phyloP scores from a whole-genome alignment of 108 stramenopile species.

The Schizochytrium sp. region DNA sequence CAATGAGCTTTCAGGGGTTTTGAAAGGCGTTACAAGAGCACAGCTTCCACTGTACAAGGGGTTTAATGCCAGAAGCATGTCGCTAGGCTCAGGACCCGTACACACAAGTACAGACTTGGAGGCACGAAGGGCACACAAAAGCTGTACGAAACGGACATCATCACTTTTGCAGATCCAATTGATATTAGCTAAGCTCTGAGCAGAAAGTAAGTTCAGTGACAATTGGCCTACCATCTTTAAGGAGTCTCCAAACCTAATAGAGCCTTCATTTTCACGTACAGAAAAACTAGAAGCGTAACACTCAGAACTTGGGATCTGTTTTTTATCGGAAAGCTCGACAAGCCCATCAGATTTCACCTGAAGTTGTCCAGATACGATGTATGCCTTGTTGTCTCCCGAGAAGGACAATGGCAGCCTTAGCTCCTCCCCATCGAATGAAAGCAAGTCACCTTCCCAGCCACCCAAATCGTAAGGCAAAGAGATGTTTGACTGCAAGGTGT shows the following conservation, averaged over 20 bases:
- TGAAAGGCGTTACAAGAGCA: too few species aligned
- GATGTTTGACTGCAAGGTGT: not conserved
- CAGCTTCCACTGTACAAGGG: not conserved
- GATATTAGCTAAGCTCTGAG: not conserved
- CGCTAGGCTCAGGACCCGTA: not conserved
- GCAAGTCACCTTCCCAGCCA: constrained; percentile 2
- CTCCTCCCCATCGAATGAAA: not conserved
- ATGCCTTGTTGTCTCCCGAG: not conserved
- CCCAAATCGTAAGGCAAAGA: not conserved
- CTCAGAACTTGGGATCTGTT: too few species aligned
- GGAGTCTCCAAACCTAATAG: too few species aligned
- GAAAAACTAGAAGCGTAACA: too few species aligned
- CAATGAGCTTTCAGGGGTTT: too few species aligned
- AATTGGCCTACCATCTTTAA: too few species aligned
- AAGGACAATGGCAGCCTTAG: not conserved
- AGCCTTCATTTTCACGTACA: too few species aligned
- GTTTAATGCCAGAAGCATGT: not conserved
- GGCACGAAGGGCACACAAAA: not conserved
- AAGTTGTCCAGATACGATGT: not conserved
- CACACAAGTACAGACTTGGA: not conserved
- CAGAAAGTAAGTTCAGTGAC: not conserved
- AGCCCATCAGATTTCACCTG: not conserved
- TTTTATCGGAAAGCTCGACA: not conserved
- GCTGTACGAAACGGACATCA: not conserved
- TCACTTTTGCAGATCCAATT: not conserved